Percentiles rank a stretch among this genome's conserved stretches.
These are phyloP conservation scores for Ceratocystis huliohia DNA, from an alignment of 2,329 filamentous ascomycete species.

Conservation along the genomic window DNA sequence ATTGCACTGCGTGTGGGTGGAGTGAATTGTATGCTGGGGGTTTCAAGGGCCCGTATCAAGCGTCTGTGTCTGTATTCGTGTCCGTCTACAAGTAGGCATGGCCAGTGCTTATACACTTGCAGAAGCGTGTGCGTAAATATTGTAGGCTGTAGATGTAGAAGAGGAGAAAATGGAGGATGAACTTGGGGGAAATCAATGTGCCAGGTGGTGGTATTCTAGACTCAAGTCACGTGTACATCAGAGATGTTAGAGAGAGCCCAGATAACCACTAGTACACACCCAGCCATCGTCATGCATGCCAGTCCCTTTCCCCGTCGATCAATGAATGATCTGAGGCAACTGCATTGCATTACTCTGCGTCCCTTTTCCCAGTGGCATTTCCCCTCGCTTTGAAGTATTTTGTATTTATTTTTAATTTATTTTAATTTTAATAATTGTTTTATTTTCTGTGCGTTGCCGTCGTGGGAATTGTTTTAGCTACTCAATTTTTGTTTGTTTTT, in stretches of 20 bases:
- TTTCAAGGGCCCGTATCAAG: no score
- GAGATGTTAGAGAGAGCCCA: not conserved
- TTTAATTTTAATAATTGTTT: not conserved
- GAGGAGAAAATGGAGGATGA: no score
- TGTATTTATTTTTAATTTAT: not conserved
- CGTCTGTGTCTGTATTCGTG: no score
- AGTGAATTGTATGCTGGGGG: no score
- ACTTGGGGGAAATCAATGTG: no score
- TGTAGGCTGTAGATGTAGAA: no score
- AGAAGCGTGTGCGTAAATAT: no score
- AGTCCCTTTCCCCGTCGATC: constrained; percentile 3
- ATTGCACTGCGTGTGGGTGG: no score
- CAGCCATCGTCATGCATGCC: not conserved
- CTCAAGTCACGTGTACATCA: no score
- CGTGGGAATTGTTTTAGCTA: not conserved
- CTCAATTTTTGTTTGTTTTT: not conserved
- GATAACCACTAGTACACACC: not conserved
- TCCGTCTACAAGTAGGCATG: no score
- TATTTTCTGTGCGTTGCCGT: not conserved
- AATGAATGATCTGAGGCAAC: constrained; percentile 7
- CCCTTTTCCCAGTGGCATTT: not conserved
- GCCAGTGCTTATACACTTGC: no score
- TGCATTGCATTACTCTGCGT: constrained; percentile 7
- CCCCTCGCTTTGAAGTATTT: constrained; percentile 3
- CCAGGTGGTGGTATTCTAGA: no score